Base-by-base conservation (phyloP, 345 rosid species). In the Zanthoxylum bungeanum region DNA sequence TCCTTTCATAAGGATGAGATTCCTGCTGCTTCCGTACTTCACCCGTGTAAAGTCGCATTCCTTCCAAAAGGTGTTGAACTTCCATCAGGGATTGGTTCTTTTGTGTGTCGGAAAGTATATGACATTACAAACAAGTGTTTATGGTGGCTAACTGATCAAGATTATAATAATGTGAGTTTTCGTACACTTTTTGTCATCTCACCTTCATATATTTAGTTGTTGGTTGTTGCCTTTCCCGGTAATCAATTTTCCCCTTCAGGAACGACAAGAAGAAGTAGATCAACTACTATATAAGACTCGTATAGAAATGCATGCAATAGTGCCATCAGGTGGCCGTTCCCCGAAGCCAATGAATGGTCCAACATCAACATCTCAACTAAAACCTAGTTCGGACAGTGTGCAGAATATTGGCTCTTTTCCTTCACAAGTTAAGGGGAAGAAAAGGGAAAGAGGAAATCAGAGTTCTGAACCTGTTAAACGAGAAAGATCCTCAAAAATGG, bases 91-190 rank as follows among this genome's bases (percentile, higher is more conserved):
- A 68, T 92, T 72, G 83, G 81, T 71, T 95, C 97, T 3, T 90
- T 89, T 74, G 93, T 95, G 39, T 95, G 99, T 70, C 71, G 92
- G 73, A 86, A 92, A 72, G 97, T 92, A 73, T 95, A 92, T 62
- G 99, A 95, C 71, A 86, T 87, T 76, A 74, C 68, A 3, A 88
- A 89, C 76, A 76, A 82, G 72, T 73, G 96, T 80, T 74, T 92
- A 76, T 90, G 99, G 96, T 95, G 99, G 98, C 85, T 92, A 71
- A 95, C 96, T 65, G 99, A 95, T 84, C 89, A 85, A 85, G 81
- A 92, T 72, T 89, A 89, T 79, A 88, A 84, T 66, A 78, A 89
- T 89, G 98, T 94, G 84, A 86, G 93, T 82, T 64, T 37, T 59
- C n/a, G 28, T 9, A 19, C 73, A 67, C 34, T 22, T 47, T 56